Evolutionary conservation across 352 stramenopile genomes (phyloP).

Genomic region (Phytophthora fragariaefolia): DNA sequence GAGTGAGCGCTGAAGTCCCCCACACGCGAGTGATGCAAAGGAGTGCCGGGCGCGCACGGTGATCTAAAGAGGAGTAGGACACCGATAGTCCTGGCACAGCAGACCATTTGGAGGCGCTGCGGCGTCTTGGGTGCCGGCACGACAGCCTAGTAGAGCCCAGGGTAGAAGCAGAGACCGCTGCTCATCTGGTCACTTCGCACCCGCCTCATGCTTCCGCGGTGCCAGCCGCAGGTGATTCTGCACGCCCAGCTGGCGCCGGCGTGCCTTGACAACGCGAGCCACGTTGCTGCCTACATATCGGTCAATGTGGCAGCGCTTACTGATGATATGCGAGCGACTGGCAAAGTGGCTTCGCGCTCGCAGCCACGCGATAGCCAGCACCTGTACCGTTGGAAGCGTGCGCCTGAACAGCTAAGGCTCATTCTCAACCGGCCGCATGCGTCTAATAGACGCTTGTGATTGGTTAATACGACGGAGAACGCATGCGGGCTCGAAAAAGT

Average conservation of each 20-base stretch:
- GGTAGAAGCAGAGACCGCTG: constrained; percentile 35
- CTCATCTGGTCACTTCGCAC: constrained; percentile 34
- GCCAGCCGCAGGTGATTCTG: constrained; percentile 16
- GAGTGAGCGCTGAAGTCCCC: constrained; percentile 32
- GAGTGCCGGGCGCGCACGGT: constrained; percentile 15
- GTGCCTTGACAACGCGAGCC: constrained; percentile 9
- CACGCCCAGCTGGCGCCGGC: constrained; percentile 18
- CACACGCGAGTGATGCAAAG: constrained; percentile 18
- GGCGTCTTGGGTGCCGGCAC: constrained; percentile 2
- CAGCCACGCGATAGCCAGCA: constrained; percentile 23
- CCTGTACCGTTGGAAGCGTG: constrained; percentile 21
- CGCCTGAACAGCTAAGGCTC: constrained; percentile 30
- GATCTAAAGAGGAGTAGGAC: constrained; percentile 21
- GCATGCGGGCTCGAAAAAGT: too few species aligned
- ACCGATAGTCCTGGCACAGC: constrained; percentile 28
- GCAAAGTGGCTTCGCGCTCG: constrained; percentile 14
- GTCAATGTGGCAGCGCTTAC: constrained; percentile 6
- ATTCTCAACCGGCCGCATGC: too few species aligned
- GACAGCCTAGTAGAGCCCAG: neutral
- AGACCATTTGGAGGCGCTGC: constrained; percentile 18
- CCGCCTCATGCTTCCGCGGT: constrained; percentile 30
- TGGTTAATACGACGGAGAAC: too few species aligned
- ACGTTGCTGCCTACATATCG: neutral
- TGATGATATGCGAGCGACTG: constrained; percentile 26
- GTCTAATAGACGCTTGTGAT: too few species aligned